Evolutionary conservation across 305 asterid genomes (phyloP).

Genomic region (Fraxinus velutina): DNA sequence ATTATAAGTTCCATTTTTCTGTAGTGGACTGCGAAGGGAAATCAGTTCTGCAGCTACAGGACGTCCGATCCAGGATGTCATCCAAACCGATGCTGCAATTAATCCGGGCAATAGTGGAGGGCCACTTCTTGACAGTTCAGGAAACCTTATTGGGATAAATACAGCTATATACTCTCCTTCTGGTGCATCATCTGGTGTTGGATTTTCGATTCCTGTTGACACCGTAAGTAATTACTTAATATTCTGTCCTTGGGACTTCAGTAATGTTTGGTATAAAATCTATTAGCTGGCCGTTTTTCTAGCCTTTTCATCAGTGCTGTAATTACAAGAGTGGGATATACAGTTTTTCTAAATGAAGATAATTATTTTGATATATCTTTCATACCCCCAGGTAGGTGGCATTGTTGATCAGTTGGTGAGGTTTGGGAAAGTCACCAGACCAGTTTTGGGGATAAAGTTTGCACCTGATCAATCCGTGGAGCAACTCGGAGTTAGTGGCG

Average conservation of each 20-base stretch:
- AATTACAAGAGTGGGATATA: not conserved
- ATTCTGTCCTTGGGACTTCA: not conserved
- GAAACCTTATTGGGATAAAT: constrained; percentile 91
- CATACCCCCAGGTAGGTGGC: constrained; percentile 66
- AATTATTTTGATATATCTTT: not conserved
- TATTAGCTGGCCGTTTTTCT: not conserved
- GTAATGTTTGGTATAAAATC: not conserved
- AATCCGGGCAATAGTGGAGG: constrained; percentile 99
- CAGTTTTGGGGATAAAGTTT: constrained; percentile 86
- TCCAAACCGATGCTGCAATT: constrained; percentile 97
- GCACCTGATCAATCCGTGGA: constrained; percentile 98
- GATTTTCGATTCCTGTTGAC: constrained; percentile 98
- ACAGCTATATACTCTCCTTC: constrained; percentile 99
- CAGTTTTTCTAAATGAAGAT: not conserved
- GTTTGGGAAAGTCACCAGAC: constrained; percentile 96
- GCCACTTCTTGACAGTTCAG: constrained; percentile 95
- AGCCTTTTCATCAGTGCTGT: not conserved
- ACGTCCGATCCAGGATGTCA: constrained; percentile 97
- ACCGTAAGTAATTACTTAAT: constrained; percentile 55
- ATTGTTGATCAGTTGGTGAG: constrained; percentile 91
- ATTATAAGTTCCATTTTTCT: constrained; percentile 1
- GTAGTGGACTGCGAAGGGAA: constrained; percentile 93
- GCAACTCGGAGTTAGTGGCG: constrained; percentile 94
- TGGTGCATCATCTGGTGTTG: constrained; percentile 99
- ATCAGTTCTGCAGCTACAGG: constrained; percentile 98